Evolutionary conservation across 306 rosid species (phyloP), one percentile per base, ranked within the genome.

Genomic region (Mimosa pudica): DNA sequence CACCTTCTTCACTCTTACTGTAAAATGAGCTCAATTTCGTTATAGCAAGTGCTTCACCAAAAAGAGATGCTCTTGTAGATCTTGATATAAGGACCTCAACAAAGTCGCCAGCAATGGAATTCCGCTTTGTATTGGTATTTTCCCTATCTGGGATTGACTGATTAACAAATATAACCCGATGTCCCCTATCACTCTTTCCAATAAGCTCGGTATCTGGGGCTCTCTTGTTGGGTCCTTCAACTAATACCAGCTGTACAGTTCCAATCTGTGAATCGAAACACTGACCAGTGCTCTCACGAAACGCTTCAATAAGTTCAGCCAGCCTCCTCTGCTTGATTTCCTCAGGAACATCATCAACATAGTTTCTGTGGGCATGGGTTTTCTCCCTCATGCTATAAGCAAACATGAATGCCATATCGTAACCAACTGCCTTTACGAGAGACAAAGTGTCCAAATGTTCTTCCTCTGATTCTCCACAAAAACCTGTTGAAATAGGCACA

Each of bases 381-480:
- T 93, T 95, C 82, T 93, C 99, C 84, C 98, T 95, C 99, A 93
- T 95, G 90, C 99, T 95, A 80, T 95, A 93, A 24, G 99, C 98
- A 86, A 95, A 95, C 98, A 93, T 90, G 91, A 83, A 95, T 67
- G 98, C 98, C 99, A 95, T 93, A 78, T 95, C 99, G 71, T 89
- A 95, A 76, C 88, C 90, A 77, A 95, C 96, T 58, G 89, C 87
- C 62, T 85, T 93, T 61, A 95, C 61, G 0, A 95, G 92, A 83
- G 85, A 86, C 77, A 95, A 48, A 0, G 99, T 95, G 79, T 90
- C 96, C 11, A 69, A 82, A 81, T 95, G 94, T 46, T 95, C 98
- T 84, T 90, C 92, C 83, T 95, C 99, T 17, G 97, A 91, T 83
- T 95, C 99, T 76, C 95, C 97, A 70, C 98, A 95, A 82, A 95